phyloP scores from a whole-genome alignment of 345 rosid species.

The Populus simonii region DNA sequence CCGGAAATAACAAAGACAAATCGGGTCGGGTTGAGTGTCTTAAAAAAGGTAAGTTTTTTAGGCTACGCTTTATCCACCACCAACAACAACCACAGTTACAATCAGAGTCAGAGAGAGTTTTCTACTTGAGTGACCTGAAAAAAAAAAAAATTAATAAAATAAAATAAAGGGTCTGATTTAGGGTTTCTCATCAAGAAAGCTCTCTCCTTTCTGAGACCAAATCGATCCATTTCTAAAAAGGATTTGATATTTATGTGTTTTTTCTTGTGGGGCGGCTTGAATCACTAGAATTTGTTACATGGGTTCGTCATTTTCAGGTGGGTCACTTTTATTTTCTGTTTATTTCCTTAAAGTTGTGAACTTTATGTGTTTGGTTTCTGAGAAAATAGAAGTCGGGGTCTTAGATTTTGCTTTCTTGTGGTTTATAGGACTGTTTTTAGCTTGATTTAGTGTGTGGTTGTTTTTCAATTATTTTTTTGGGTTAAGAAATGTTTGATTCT shows the following conservation, averaged over 20 bases:
- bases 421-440: neutral
- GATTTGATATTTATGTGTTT: neutral
- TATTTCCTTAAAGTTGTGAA: neutral
- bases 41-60: constrained; percentile 15
- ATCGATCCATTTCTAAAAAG: constrained; percentile 10
- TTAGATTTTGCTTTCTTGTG: neutral
- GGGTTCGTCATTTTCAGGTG: constrained; percentile 52
- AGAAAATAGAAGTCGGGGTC: constrained; percentile 5
- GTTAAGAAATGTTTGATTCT: neutral
- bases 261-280: neutral
- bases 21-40: constrained; percentile 20
- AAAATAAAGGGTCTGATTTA: constrained; percentile 11
- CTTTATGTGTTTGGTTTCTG: constrained; percentile 10
- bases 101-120: constrained; percentile 9
- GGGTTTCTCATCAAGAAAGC: constrained; percentile 25
- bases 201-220: neutral
- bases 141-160: neutral
- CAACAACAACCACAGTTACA: constrained; percentile 9
- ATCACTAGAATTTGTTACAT: constrained; percentile 10
- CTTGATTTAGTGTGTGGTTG: neutral
- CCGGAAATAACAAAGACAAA: too few species aligned
- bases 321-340: neutral
- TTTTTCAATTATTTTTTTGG: neutral
- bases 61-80: constrained; percentile 19
- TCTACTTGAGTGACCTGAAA: constrained; percentile 19